phyloP scores from a whole-genome alignment of 805 yeast genomes.

The Candida anglica region DNA sequence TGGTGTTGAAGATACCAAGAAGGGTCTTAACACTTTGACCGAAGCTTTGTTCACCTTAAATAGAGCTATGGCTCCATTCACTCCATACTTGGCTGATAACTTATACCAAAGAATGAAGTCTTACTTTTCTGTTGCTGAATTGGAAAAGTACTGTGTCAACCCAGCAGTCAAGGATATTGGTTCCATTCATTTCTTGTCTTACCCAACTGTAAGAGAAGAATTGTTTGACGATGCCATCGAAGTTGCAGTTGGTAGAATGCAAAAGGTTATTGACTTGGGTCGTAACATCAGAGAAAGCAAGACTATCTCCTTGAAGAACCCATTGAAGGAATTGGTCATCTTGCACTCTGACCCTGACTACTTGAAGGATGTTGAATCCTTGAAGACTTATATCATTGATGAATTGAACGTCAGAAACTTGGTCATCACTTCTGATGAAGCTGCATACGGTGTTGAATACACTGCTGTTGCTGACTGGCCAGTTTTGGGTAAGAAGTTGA shows the following conservation, averaged over 20 bases:
- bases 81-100: constrained; percentile 91
- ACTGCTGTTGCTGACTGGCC: constrained; percentile 99
- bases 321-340: constrained; percentile 82
- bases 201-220: constrained; percentile 79
- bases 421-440: constrained; percentile 85
- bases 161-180: constrained; percentile 54
- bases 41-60: constrained; percentile 85
- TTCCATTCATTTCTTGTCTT: constrained; percentile 92
- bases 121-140: constrained; percentile 56
- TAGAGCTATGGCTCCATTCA: constrained; percentile 98
- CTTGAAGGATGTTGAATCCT: constrained; percentile 70
- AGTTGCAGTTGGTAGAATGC: constrained; percentile 91
- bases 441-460: constrained; percentile 86
- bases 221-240: constrained; percentile 81
- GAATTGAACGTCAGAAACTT: constrained; percentile 91
- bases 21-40: constrained; percentile 85
- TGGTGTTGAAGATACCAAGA: constrained; percentile 71
- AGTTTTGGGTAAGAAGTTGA: constrained; percentile 92
- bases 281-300: constrained; percentile 97
- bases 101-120: constrained; percentile 74
- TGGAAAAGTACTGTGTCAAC: constrained; percentile 39
- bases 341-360: constrained; percentile 75
- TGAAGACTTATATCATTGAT: constrained; percentile 77
- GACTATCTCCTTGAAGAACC: constrained; percentile 89
- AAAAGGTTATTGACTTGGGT: constrained; percentile 92